Evolutionary conservation across 176 grass and related monocot genomes (phyloP).

Genomic region (Triticum aestivum): IWGSC_CS_RefSeq_v2.1 NC_057803.1:218807174-218807673

Average conservation of each 20-base stretch:
- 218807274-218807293: no score
- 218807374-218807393: constrained; percentile 23
- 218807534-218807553: constrained; percentile 78
- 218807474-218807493: constrained; percentile 59
- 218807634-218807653: not conserved
- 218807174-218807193: no score
- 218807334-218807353: constrained; percentile 20
- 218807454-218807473: constrained; percentile 33
- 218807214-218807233: no score
- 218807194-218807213: no score
- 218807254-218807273: no score
- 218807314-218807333: not conserved
- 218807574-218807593: constrained; percentile 34
- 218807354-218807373: not conserved
- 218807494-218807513: constrained; percentile 84
- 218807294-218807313: not conserved
- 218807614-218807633: not conserved
- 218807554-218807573: constrained; percentile 82
- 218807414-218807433: not conserved
- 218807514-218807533: constrained; percentile 80
- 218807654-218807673: constrained; percentile 15
- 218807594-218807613: not conserved
- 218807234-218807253: no score
- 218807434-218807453: constrained; percentile 43
- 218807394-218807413: constrained; percentile 34